These are phyloP conservation scores for Kodamaea lidongshanica DNA, from an alignment of 805 yeast species.

Conservation along the genomic window DNA sequence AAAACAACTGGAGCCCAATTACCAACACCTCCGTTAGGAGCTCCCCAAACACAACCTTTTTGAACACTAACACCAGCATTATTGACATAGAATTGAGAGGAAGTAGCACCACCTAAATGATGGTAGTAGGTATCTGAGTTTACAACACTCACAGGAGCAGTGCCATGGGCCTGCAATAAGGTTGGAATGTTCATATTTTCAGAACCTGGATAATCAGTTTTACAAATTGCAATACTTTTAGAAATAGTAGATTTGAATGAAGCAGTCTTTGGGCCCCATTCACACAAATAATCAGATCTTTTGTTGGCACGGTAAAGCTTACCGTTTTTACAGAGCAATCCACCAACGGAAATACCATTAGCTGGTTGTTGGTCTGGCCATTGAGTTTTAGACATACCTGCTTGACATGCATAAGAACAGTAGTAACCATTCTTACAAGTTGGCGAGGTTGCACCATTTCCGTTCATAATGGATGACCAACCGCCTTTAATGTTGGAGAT, in stretches of 20 bases:
- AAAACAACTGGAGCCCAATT: constrained; percentile 77
- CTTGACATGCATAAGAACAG: constrained; percentile 73
- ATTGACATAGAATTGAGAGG: constrained; percentile 72
- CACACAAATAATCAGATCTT: constrained; percentile 50
- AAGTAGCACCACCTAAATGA: constrained; percentile 60
- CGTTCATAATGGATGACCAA: constrained; percentile 40
- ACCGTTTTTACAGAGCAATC: constrained; percentile 57
- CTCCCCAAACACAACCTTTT: constrained; percentile 73
- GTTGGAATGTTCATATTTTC: constrained; percentile 77
- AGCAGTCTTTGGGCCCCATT: constrained; percentile 56
- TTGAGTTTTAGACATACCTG: constrained; percentile 78
- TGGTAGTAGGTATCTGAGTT: constrained; percentile 51
- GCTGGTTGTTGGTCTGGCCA: constrained; percentile 67
- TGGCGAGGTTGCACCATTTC: constrained; percentile 43
- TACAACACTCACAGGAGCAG: constrained; percentile 52
- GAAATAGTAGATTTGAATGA: constrained; percentile 45
- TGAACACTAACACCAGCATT: constrained; percentile 65
- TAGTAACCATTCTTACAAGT: constrained; percentile 59
- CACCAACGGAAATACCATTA: constrained; percentile 68
- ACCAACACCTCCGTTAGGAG: constrained; percentile 52
- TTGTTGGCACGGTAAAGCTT: constrained; percentile 56
- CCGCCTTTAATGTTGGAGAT: constrained; percentile 32
- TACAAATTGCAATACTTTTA: constrained; percentile 57
- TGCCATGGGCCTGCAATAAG: constrained; percentile 48
- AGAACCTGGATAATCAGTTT: constrained; percentile 79